Conservation (phyloP, 306 rosid species). For the Acmispon strigosus region DNA sequence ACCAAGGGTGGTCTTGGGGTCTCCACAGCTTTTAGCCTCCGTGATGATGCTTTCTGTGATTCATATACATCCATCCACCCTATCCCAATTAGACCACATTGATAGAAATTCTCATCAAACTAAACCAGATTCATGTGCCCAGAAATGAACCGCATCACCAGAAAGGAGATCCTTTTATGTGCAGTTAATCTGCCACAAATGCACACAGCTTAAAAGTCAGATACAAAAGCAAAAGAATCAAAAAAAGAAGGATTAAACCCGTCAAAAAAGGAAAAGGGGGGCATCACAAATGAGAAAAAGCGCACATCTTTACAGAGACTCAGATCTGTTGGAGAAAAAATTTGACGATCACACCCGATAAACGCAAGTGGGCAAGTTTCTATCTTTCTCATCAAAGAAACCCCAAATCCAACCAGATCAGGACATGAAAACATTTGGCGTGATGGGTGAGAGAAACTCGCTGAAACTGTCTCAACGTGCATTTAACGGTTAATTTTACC, state of each 20-base stretch:
- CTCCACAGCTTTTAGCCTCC: slow-evolving; percentile 43
- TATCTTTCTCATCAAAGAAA: slow-evolving; percentile 24
- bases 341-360: slow-evolving; percentile 20
- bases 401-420: slow-evolving; percentile 46
- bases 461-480: slow-evolving; percentile 38
- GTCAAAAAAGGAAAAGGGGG: slow-evolving; percentile 13
- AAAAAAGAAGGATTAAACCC: slow-evolving; percentile 21
- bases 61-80: slow-evolving; percentile 85
- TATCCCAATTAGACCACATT: slow-evolving; percentile 55
- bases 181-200: slow-evolving; percentile 52
- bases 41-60: slow-evolving; percentile 44
- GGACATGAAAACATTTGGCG: slow-evolving; percentile 33
- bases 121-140: slow-evolving; percentile 28
- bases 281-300: slow-evolving; percentile 21
- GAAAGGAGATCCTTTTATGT: slow-evolving; percentile 43
- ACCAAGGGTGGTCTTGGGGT: slow-evolving; percentile 51
- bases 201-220: slow-evolving; percentile 37
- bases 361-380: slow-evolving; percentile 23
- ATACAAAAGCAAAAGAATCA: slow-evolving; percentile 16
- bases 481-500: slow-evolving; percentile 27
- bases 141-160: slow-evolving; percentile 13
- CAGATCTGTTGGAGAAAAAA: slow-evolving; percentile 44
- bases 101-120: slow-evolving; percentile 29
- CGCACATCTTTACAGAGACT: slow-evolving; percentile 50
- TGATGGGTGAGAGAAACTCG: slow-evolving; percentile 35